Base-by-base conservation (phyloP, 23 red algal species). In the Gracilaria caudata region DNA sequence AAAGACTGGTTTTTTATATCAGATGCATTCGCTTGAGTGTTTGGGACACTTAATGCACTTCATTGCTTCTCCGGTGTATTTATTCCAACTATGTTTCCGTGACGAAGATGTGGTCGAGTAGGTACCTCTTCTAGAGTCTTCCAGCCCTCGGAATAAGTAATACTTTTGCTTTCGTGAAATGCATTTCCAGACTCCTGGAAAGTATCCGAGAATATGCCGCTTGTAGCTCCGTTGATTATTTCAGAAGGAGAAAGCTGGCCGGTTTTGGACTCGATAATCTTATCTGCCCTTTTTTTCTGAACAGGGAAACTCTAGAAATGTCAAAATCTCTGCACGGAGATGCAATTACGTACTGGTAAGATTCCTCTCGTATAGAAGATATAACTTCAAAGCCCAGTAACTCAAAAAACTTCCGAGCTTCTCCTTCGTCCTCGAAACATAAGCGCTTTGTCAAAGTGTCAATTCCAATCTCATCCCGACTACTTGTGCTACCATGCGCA, bases 361-460 rank as follows among this genome's bases (percentile, higher is more conserved):
- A 8, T 43, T 73, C 36, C 17, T 73, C 66, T 19, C 39, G 66
- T 43, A 73, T 7, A 2, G 8, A 25, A 43, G 36, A 73, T 10
- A 43, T 20, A 7, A 73, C 34, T 43, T 73, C 66, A 25, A 73
- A 39, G 6, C 66, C 66, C 9, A 73, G 4, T 30, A 73, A 14
- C 7, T 73, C 66, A 73, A 34, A 73, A 72, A 84, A 72, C 21
- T 53, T 1, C 28, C 33, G 17, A 7, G 81, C 49, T 51, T 73
- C 64, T 43, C 33, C 61, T 36, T 84, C 61, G 26, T 66, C 81
- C 5, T 73, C 81, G 23, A 84, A 84, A 47, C 64, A 68, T 34
- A 84, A 11, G 44, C 40, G 0, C 64, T 68, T 53, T 11, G 63
- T 84, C 25, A 84, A 41, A 21, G 36, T 72, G 19, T 20, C 20